A percentile compares a stretch with the other conserved stretches of the same genome.
Conservation (phyloP, 495 filamentous ascomycete species). For the Gamarada debralockiae region DNA sequence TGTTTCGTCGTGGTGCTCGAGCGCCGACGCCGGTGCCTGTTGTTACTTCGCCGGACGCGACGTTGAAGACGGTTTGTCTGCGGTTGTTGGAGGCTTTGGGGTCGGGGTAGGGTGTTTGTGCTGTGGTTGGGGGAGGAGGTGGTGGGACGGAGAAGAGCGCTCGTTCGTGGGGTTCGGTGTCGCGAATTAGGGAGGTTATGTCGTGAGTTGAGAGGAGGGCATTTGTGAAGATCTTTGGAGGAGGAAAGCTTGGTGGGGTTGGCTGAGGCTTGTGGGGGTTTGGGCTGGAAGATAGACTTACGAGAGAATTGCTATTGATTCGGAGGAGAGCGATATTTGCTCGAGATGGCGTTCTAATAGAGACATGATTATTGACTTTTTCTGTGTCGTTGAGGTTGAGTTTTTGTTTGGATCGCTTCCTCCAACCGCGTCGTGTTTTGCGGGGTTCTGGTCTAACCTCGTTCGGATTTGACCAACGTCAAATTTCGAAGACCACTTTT, state of each 20-base stretch:
- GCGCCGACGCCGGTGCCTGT: constrained; percentile 34
- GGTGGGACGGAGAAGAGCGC: constrained; percentile 90
- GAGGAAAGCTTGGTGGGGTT: constrained; percentile 63
- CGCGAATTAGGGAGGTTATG: constrained; percentile 90
- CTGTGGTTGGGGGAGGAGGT: constrained; percentile 43
- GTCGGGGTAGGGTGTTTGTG: constrained; percentile 25
- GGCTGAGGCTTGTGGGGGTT: constrained; percentile 30
- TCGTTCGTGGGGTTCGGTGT: constrained; percentile 93
- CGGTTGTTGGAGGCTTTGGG: constrained; percentile 31
- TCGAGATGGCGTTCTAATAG: constrained; percentile 82
- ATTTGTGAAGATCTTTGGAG: constrained; percentile 94
- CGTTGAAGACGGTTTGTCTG: constrained; percentile 53
- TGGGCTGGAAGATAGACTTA: constrained; percentile 36
- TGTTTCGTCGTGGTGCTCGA: constrained; percentile 63
- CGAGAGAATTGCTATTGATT: constrained; percentile 81
- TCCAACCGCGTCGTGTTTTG: background rate
- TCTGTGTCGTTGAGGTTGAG: background rate
- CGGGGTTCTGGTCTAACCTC: too few relatives aligned
- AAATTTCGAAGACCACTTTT: too few relatives aligned
- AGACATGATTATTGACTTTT: constrained; percentile 57
- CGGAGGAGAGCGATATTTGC: constrained; percentile 81
- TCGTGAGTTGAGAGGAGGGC: constrained; percentile 82
- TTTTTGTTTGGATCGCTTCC: background rate
- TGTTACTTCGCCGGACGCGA: constrained; percentile 49
- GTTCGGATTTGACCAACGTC: too few relatives aligned